A percentile compares a stretch with the other conserved stretches of the same genome.
phyloP scores from a whole-genome alignment of 2,329 filamentous ascomycete species.

The Blastomyces parvus region DNA sequence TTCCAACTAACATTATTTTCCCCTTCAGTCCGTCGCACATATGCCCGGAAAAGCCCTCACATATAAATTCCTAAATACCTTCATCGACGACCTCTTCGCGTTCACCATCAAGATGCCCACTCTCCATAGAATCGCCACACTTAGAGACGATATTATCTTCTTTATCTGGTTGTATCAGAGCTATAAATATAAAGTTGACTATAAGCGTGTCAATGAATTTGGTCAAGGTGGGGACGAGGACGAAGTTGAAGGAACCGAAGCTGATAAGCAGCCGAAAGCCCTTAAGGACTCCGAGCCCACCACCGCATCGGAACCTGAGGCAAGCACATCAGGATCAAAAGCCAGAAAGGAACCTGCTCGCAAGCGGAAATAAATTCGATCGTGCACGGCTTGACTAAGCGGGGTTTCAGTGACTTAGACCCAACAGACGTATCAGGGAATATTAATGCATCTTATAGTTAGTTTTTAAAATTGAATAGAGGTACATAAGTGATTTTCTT shows the following conservation, averaged over 20 bases:
- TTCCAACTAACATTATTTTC: constrained; percentile 3
- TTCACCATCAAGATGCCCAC: constrained; percentile 99
- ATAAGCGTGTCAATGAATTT: constrained; percentile 90
- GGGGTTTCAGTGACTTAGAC: not conserved
- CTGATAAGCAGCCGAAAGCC: constrained; percentile 10
- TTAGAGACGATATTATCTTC: constrained; percentile 95
- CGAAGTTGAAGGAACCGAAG: constrained; percentile 23
- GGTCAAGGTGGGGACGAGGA: constrained; percentile 87
- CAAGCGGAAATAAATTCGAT: constrained; percentile 13
- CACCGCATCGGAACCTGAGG: not conserved
- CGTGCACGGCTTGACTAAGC: not conserved
- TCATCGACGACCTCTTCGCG: constrained; percentile 96
- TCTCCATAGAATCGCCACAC: constrained; percentile 80
- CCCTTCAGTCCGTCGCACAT: constrained; percentile 62
- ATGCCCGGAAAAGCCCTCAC: constrained; percentile 96
- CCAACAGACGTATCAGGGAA: not conserved
- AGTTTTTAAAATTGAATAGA: not conserved
- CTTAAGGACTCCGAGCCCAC: constrained; percentile 11
- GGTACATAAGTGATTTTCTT: not conserved
- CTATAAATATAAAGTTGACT: constrained; percentile 87
- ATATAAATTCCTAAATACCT: constrained; percentile 97
- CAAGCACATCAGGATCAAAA: constrained; percentile 8
- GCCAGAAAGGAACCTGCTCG: constrained; percentile 10
- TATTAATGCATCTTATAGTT: not conserved
- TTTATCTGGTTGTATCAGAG: constrained; percentile 95